Base-by-base conservation (phyloP, 148 eudicot species). In the Camellia sinensis region DNA sequence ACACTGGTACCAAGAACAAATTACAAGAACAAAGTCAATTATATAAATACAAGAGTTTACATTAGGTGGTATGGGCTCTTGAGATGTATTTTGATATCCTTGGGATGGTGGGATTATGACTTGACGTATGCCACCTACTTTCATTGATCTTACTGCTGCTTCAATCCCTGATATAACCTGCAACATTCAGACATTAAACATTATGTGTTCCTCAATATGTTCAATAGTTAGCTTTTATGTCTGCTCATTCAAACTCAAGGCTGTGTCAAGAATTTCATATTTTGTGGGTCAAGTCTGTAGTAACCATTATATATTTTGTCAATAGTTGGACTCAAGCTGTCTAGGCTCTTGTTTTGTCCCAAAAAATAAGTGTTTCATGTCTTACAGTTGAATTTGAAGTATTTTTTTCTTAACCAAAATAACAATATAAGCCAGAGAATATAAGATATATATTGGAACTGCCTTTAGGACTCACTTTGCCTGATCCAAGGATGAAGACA, bases 61-160 rank as follows among this genome's bases (percentile, higher is more conserved):
- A 87, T 94, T 86, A 59, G 98, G 97, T 29, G 98, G 98, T 67
- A 91, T 46, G 13, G 98, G 98, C 74, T 95, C 91, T 84, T 95
- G 98, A 46, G 87, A 83, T n/a, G 91, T 91, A 83, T 83, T 88
- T 71, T 91, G 95, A 85, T 94, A 94, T 80, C 98, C 98, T 87
- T 94, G 91, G 44, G 97, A 93, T 73, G 98, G 96, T 50, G 98
- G 98, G 75, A 93, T 91, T 53, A 95, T 85, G 67, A 95, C 92
- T 76, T 96, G 88, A 71, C 93, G 87, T 40, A 91, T 82, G 11
- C 97, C 87, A 21, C 96, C 97, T 3, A 91, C 90, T 85, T 78
- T 93, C 98, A 93, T 95, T 50, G 97, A 85, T 87, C 87, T 87
- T 19, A 94, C 91, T 10, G 90, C 90, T 81, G 89, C 82, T 85